Conservation (phyloP, 2,329 filamentous ascomycete species). For the Neurospora crassa region DNA sequence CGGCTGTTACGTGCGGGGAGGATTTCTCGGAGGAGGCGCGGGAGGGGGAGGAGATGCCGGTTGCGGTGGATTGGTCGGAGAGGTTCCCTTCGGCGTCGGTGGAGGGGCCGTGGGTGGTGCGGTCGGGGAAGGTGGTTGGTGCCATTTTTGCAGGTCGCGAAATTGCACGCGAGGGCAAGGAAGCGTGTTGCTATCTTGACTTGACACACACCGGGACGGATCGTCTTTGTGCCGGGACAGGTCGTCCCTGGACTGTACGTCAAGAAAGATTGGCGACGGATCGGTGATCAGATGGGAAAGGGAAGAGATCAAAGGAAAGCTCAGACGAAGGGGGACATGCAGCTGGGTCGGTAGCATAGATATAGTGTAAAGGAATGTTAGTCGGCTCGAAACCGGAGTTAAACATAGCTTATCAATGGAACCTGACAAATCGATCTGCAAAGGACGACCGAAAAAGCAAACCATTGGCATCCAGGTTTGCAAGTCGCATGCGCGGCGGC, state of each 20-base stretch:
- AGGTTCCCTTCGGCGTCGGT: not conserved
- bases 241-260: not conserved
- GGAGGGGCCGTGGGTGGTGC: not conserved
- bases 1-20: not conserved
- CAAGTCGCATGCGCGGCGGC: not conserved
- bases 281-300: not conserved
- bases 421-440: not conserved
- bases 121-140: not conserved
- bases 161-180: not conserved
- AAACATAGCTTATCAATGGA: not conserved
- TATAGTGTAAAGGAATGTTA: not conserved
- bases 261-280: not conserved
- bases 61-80: not conserved
- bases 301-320: not conserved
- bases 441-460: not conserved
- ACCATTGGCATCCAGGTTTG: not conserved
- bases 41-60: not conserved
- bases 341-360: not conserved
- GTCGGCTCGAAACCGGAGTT: not conserved
- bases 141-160: not conserved
- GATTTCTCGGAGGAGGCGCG: not conserved
- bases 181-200: not conserved
- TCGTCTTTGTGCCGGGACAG: not conserved
- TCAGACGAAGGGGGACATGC: not conserved
- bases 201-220: not conserved